A percentile compares a stretch with the other conserved stretches of the same genome.
These are phyloP conservation scores for Isatis tinctoria DNA, from an alignment of 345 rosid species.

Conservation along the genomic window DNA sequence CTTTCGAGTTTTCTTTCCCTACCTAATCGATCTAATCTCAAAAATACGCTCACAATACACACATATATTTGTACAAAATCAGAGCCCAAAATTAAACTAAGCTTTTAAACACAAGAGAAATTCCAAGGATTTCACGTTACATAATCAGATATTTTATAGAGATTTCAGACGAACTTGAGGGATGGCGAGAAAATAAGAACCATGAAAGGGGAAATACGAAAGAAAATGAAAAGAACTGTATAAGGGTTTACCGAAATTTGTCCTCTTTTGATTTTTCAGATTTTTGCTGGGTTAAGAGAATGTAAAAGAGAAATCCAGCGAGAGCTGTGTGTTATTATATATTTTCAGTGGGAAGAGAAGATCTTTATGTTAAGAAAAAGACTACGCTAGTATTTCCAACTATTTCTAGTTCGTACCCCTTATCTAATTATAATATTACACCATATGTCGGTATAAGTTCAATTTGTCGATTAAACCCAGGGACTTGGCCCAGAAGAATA, in stretches of 20 bases:
- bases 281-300: too few relatives aligned
- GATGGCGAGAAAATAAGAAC: background rate
- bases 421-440: background rate
- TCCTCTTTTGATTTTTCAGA: background rate
- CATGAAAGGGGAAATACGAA: background rate
- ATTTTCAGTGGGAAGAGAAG: background rate
- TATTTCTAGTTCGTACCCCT: slow-evolving; percentile 5
- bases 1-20: background rate
- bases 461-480: background rate
- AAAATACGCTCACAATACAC: background rate
- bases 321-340: background rate
- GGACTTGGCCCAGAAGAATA: too few relatives aligned
- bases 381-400: background rate
- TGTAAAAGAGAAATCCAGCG: background rate
- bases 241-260: slow-evolving; percentile 1
- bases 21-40: background rate
- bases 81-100: background rate
- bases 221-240: background rate
- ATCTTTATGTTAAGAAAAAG: too few relatives aligned
- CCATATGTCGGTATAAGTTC: background rate
- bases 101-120: background rate
- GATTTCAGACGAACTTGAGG: background rate
- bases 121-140: too few relatives aligned
- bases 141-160: background rate
- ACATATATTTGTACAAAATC: background rate